phyloP scores from a whole-genome alignment of 257 asterid genomes.

The Ballota nigra region DNA sequence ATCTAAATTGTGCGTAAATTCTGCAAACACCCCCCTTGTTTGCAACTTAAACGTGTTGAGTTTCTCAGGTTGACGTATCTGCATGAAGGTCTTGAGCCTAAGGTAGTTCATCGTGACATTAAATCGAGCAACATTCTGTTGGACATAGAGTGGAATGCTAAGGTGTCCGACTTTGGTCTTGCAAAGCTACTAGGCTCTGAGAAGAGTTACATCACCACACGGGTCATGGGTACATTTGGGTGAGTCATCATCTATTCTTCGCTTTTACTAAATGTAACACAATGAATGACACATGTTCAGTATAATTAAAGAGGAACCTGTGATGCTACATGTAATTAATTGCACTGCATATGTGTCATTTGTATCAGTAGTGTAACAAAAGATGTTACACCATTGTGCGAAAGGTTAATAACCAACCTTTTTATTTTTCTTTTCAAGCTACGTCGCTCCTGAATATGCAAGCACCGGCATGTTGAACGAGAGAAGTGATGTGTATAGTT shows the following conservation, averaged over 20 bases:
- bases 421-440: conserved; percentile 44
- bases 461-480: conserved; percentile 97
- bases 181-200: conserved; percentile 90
- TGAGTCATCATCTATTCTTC: conserved; percentile 26
- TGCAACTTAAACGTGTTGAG: conserved; percentile 12
- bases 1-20: too few species aligned
- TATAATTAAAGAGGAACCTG: too few species aligned
- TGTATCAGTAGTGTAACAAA: too few species aligned
- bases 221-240: conserved; percentile 99
- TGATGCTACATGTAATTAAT: too few species aligned
- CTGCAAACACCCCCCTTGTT: too few species aligned
- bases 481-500: conserved; percentile 88
- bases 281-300: too few species aligned
- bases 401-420: background rate
- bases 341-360: too few species aligned
- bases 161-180: conserved; percentile 89
- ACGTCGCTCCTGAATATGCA: conserved; percentile 95
- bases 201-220: conserved; percentile 74
- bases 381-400: too few species aligned
- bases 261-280: too few species aligned
- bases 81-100: conserved; percentile 94
- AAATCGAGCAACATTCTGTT: conserved; percentile 89
- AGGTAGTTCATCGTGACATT: conserved; percentile 92
- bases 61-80: conserved; percentile 71
- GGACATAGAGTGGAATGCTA: conserved; percentile 75